These are phyloP conservation scores for Fraxinus cuspidata DNA, from an alignment of 257 asterid genomes.

Conservation along the genomic window DNA sequence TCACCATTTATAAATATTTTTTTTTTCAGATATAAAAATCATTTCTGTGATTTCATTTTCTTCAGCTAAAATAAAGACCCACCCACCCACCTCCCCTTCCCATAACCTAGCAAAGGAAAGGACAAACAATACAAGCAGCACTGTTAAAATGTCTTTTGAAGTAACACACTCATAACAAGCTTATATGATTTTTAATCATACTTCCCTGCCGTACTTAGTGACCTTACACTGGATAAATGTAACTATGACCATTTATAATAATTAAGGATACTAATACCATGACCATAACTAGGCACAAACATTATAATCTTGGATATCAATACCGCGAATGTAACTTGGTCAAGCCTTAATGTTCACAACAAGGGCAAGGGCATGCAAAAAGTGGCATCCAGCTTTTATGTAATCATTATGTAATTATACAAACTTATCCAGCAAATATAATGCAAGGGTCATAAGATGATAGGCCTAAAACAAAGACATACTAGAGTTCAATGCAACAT, in stretches of 20 bases:
- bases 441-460: not conserved
- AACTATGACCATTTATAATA: not conserved
- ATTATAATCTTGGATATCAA: not conserved
- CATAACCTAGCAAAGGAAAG: not conserved
- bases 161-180: not conserved
- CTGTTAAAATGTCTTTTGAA: not conserved
- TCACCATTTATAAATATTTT: not conserved
- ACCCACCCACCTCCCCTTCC: not conserved
- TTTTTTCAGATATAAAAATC: not conserved
- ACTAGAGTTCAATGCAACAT: conserved; percentile 27
- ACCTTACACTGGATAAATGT: not conserved
- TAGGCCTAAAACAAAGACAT: not conserved
- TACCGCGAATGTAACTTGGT: not conserved
- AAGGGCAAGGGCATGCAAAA: not conserved
- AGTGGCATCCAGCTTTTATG: not conserved
- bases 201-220: not conserved
- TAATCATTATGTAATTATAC: not conserved
- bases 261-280: not conserved
- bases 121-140: not conserved
- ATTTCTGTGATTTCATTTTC: not conserved
- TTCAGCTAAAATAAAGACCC: too few species aligned
- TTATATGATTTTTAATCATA: not conserved
- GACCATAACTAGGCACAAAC: not conserved
- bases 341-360: not conserved
- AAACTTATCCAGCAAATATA: not conserved